These are phyloP conservation scores for Acrocalymma vagum DNA, from an alignment of 2,329 filamentous ascomycete genomes.

Conservation along the genomic window DNA sequence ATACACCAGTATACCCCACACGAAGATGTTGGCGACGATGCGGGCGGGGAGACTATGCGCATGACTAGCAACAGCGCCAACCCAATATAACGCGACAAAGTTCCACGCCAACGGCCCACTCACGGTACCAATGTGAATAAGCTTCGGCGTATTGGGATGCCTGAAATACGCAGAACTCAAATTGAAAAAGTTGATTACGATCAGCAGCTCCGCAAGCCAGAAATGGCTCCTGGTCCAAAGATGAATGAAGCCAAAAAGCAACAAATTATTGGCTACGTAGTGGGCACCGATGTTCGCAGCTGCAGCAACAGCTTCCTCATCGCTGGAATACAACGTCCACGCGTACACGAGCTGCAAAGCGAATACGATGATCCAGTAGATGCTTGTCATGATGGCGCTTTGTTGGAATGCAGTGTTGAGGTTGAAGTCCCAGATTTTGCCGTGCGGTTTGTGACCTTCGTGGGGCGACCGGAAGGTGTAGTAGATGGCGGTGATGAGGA, in stretches of 20 bases:
- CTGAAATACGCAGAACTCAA: slow-evolving; percentile 82
- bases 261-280: slow-evolving; percentile 86
- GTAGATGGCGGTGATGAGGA: slow-evolving; percentile 76
- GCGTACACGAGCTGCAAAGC: slow-evolving; percentile 80
- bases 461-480: slow-evolving; percentile 73
- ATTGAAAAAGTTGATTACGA: slow-evolving; percentile 85
- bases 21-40: slow-evolving; percentile 85
- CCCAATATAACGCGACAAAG: slow-evolving; percentile 88
- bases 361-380: slow-evolving; percentile 85
- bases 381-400: slow-evolving; percentile 68
- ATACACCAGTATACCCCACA: slow-evolving; percentile 83
- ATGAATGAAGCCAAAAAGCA: slow-evolving; percentile 83
- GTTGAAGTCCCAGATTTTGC: slow-evolving; percentile 80
- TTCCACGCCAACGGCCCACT: slow-evolving; percentile 86
- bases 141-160: slow-evolving; percentile 73
- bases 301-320: slow-evolving; percentile 68
- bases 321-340: slow-evolving; percentile 76
- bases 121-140: slow-evolving; percentile 79
- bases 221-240: slow-evolving; percentile 82
- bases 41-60: slow-evolving; percentile 72
- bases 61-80: slow-evolving; percentile 81
- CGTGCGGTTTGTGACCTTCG: slow-evolving; percentile 63
- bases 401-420: slow-evolving; percentile 77
- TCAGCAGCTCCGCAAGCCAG: slow-evolving; percentile 76
- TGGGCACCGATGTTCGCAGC: slow-evolving; percentile 82